A percentile compares a stretch with the other conserved stretches of the same genome.
These are phyloP conservation scores for Pichia membranifaciens DNA, from an alignment of 805 yeast genomes.

Conservation along the genomic window DNA sequence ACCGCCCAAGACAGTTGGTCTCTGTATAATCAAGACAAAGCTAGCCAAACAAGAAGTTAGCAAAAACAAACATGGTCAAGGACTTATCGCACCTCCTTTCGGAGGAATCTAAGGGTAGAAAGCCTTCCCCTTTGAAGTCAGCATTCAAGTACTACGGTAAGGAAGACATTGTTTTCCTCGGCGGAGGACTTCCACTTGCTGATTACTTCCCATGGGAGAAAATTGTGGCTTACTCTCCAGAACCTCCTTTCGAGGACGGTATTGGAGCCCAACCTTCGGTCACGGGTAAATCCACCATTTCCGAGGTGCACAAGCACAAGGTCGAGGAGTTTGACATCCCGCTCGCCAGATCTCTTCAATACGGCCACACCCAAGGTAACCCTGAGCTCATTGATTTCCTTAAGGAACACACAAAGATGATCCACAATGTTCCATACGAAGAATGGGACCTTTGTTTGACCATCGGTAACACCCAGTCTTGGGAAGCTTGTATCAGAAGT, in stretches of 20 bases:
- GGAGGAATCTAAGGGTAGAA: slow-evolving; percentile 70
- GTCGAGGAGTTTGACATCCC: slow-evolving; percentile 56
- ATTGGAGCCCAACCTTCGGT: slow-evolving; percentile 55
- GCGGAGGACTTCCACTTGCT: slow-evolving; percentile 92
- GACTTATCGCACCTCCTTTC: slow-evolving; percentile 74
- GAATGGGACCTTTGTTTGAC: slow-evolving; percentile 73
- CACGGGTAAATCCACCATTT: slow-evolving; percentile 32
- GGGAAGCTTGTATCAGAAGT: slow-evolving; percentile 77
- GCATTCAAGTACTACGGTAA: slow-evolving; percentile 72
- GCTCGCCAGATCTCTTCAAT: slow-evolving; percentile 81
- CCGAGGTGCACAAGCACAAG: slow-evolving; percentile 36
- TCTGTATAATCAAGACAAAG: no score
- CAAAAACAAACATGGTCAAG: slow-evolving; percentile 29
- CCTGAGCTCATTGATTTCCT: slow-evolving; percentile 62
- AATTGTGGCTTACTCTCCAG: slow-evolving; percentile 62
- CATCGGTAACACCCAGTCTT: slow-evolving; percentile 86
- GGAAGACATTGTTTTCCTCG: slow-evolving; percentile 80
- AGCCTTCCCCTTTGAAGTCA: slow-evolving; percentile 72
- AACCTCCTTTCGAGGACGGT: slow-evolving; percentile 75
- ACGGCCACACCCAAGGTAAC: slow-evolving; percentile 82
- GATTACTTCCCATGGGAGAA: slow-evolving; percentile 91
- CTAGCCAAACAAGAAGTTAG: no score
- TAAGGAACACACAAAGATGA: slow-evolving; percentile 63
- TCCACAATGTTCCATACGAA: slow-evolving; percentile 46
- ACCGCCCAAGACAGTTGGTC: no score